Conservation (phyloP, 495 filamentous ascomycete genomes). For the Beverwykella pulmonaria region DNA sequence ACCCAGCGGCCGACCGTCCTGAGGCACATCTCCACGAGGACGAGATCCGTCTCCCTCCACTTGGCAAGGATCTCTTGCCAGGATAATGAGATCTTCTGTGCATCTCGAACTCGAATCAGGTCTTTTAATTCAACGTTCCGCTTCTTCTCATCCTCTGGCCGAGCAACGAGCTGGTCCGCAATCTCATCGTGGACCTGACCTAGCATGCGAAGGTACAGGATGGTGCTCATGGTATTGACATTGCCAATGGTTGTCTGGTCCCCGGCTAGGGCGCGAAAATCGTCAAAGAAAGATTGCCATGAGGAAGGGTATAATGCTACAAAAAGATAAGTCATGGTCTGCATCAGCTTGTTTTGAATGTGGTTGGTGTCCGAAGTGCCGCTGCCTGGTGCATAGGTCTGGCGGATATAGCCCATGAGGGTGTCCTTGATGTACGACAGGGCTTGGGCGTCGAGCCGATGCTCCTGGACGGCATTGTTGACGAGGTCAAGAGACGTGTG, state of each 20-base stretch:
- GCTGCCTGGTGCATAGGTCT: constrained; percentile 64
- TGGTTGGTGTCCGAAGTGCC: constrained; percentile 63
- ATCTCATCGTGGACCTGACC: constrained; percentile 95
- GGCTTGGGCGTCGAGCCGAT: constrained; percentile 67
- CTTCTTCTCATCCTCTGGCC: constrained; percentile 72
- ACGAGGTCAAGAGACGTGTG: constrained; percentile 86
- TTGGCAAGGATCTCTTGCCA: constrained; percentile 89
- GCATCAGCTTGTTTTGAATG: constrained; percentile 96
- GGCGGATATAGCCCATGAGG: constrained; percentile 73
- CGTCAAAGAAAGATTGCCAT: constrained; percentile 88
- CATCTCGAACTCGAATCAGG: constrained; percentile 78
- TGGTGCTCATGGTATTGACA: constrained; percentile 68
- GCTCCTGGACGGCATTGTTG: constrained; percentile 81
- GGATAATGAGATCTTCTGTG: constrained; percentile 77
- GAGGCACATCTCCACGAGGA: constrained; percentile 80
- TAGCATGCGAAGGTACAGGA: constrained; percentile 86
- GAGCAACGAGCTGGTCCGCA: constrained; percentile 82
- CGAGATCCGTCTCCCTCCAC: constrained; percentile 74
- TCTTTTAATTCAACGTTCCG: constrained; percentile 87
- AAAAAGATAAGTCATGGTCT: constrained; percentile 92
- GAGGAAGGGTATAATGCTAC: constrained; percentile 76
- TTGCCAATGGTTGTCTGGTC: constrained; percentile 48
- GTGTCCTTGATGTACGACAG: constrained; percentile 72
- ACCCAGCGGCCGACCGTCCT: constrained; percentile 92
- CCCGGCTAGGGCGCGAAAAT: constrained; percentile 70